Evolutionary conservation across 495 filamentous ascomycete genomes (phyloP), one percentile per base, ranked within the genome.

Genomic region (Sabuloglossum arenarium): DNA sequence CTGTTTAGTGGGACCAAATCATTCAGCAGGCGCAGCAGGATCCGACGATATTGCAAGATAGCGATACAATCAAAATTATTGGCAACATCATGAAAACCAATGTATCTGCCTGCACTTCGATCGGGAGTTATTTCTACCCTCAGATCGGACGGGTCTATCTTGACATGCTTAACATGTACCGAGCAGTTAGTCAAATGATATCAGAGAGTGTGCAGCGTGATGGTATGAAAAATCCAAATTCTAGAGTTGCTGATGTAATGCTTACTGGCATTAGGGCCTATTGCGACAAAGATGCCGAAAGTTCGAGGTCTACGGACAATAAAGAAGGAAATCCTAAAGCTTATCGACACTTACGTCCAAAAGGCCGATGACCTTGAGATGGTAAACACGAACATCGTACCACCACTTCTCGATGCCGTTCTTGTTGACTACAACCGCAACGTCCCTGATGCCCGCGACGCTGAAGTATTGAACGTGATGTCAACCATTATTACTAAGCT

Each of bases 71-170:
- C 68, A 97, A 96, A 70, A 79, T 99, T 58, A 84, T 99, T 57
- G 91, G 91, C 54, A 99, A 99, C 66, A 94, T 99, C 62, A 99
- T 97, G 91, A 99, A 99, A 75, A 99, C 91, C 5, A 99, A 99
- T 62, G 91, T 99, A 5, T 86, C 91, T 0, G 91, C 91, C 14
- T 97, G 91, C 65, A 86, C 84, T 27, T 97, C 93, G 0, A 89
- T 97, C 53, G 91, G 91, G 27, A 81, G 82, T 55, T 97, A 96
- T 71, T 99, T 99, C 70, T 95, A 91, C 65, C 90, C 91, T n/a
- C 91, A 99, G 66, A 94, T 99, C 64, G 93, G 89, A 49, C 81
- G 89, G 27, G 94, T 99, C 59, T 99, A 96, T 62, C 80, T 90
- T 64, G 93, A 99, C 66, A 97, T 99, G 93, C 72, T 99, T 46